Percentiles rank a stretch among this genome's conserved stretches.
Conservation (phyloP, 2,329 filamentous ascomycete genomes). For the Trichoderma arundinaceum region DNA sequence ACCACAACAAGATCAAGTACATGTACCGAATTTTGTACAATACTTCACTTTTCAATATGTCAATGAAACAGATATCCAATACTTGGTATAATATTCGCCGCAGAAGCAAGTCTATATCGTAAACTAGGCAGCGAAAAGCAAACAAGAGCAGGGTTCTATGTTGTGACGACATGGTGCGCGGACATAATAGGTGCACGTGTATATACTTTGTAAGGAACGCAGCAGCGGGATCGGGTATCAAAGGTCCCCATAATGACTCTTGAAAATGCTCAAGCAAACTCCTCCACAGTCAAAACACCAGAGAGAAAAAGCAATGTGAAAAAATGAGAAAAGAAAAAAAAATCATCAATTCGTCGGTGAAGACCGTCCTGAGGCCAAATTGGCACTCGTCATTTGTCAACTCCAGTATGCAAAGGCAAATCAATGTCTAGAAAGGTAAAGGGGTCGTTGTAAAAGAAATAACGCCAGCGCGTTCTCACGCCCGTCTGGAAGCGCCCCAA, state of each 20-base stretch:
- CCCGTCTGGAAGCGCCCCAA: constrained; percentile 17
- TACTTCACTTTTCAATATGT: neutral
- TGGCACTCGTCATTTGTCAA: neutral
- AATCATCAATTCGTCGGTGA: constrained; percentile 23
- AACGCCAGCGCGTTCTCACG: constrained; percentile 7
- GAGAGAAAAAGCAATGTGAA: neutral
- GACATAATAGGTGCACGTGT: neutral
- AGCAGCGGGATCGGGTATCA: constrained; percentile 25
- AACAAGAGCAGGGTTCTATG: constrained; percentile 5
- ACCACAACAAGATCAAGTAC: neutral
- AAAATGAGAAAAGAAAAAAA: neutral
- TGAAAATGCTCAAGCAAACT: constrained; percentile 17
- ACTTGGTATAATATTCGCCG: neutral
- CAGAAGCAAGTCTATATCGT: constrained; percentile 9
- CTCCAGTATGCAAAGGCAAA: constrained; percentile 2
- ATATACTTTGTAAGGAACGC: constrained; percentile 2
- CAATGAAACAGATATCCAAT: neutral
- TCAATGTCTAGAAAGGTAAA: neutral
- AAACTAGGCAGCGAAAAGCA: neutral
- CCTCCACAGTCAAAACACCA: constrained; percentile 4
- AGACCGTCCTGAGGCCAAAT: neutral
- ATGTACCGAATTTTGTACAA: neutral
- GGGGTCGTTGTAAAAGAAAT: neutral
- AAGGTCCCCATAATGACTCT: neutral
- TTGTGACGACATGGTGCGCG: neutral